Conservation (phyloP, 2,329 filamentous ascomycete genomes). For the Colletotrichum trifolii region DNA sequence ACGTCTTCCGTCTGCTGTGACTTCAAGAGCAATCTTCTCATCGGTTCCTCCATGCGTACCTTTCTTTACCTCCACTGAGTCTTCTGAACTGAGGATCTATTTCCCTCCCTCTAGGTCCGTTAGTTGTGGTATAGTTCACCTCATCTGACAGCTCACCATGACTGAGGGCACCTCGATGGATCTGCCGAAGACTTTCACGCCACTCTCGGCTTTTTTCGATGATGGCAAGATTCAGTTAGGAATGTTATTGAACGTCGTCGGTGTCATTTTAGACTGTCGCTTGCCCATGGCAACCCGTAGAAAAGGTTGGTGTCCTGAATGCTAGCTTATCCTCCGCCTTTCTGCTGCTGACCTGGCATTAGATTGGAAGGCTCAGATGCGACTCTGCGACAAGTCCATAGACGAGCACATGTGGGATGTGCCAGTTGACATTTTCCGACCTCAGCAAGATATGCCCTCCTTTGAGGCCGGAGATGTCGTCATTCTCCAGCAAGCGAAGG, state of each 20-base stretch:
- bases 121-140: no score
- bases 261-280: slow-evolving; percentile 75
- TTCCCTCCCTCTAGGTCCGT: no score
- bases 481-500: slow-evolving; percentile 68
- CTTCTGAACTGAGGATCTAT: no score
- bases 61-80: no score
- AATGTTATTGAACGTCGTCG: slow-evolving; percentile 69
- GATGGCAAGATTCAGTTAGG: slow-evolving; percentile 42
- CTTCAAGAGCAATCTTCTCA: no score
- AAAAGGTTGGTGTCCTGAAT: slow-evolving; percentile 54
- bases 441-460: slow-evolving; percentile 58
- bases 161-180: slow-evolving; percentile 5
- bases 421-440: slow-evolving; percentile 70
- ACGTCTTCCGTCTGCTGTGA: no score
- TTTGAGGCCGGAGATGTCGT: slow-evolving; percentile 70
- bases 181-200: slow-evolving; percentile 54
- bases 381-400: slow-evolving; percentile 68
- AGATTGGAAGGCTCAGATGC: slow-evolving; percentile 72
- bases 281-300: slow-evolving; percentile 62
- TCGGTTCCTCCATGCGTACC: no score
- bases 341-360: not conserved
- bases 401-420: slow-evolving; percentile 50
- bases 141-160: not conserved
- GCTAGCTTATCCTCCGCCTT: not conserved
- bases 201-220: slow-evolving; percentile 57